A percentile compares a stretch with the other conserved stretches of the same genome.
Conservation (phyloP, 176 grass and related monocot species). For the Ampelocalamus luodianensis region DNA sequence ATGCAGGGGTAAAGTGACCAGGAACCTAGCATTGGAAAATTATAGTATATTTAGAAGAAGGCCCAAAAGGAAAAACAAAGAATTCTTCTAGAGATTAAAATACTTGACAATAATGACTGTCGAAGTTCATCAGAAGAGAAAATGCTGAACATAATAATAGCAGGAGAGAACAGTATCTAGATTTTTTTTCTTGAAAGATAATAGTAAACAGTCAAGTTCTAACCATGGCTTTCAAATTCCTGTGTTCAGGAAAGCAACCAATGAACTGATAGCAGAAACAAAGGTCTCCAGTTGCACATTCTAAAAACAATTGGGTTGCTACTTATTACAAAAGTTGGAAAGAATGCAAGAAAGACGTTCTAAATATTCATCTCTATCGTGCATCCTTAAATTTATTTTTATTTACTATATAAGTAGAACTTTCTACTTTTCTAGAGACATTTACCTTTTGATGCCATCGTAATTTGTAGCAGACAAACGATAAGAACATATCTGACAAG, state of each 20-base stretch:
- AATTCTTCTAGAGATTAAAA: neutral
- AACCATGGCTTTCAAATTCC: neutral
- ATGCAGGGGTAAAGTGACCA: neutral
- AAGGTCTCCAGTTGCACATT: neutral
- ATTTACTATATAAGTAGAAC: neutral
- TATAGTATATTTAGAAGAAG: neutral
- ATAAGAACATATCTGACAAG: neutral
- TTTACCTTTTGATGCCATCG: neutral
- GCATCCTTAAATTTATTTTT: neutral
- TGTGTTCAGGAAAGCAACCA: conserved; percentile 7
- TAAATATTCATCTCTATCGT: neutral
- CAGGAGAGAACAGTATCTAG: neutral
- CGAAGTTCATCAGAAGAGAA: neutral
- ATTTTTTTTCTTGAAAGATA: neutral
- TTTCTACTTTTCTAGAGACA: neutral
- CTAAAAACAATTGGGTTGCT: neutral
- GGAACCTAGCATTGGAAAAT: neutral
- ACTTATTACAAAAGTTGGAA: neutral
- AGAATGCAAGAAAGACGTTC: neutral
- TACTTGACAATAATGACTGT: neutral
- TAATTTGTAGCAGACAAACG: conserved; percentile 5
- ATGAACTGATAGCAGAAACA: neutral
- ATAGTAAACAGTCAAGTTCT: no score
- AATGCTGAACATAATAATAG: conserved; percentile 13
- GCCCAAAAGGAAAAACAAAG: neutral